Evolutionary conservation across 129 eudicot species (phyloP).

Genomic region (Logfia minima): DNA sequence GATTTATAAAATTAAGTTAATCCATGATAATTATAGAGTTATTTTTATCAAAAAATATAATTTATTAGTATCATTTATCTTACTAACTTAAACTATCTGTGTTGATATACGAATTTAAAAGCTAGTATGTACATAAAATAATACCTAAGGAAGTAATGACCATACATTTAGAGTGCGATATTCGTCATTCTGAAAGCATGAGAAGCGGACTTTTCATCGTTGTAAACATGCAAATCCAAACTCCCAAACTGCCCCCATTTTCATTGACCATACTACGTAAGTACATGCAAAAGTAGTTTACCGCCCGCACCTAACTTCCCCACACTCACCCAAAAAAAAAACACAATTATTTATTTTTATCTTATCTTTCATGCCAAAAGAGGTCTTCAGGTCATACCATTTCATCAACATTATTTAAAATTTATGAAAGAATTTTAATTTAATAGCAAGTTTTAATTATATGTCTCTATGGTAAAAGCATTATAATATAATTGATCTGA

Average conservation of each 20-base stretch:
- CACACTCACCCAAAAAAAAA: background rate
- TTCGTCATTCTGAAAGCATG: constrained; percentile 5
- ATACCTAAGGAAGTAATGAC: background rate
- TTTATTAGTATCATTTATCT: no score
- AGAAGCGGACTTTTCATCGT: background rate
- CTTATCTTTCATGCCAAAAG: background rate
- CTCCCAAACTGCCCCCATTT: background rate
- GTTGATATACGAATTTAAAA: no score
- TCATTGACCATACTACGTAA: constrained; percentile 25
- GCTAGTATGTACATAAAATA: background rate
- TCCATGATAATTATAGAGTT: no score
- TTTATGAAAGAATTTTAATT: no score
- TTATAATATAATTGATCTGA: no score
- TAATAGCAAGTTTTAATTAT: no score
- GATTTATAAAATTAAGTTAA: no score
- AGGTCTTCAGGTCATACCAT: background rate
- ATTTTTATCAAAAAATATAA: no score
- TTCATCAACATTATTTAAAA: background rate
- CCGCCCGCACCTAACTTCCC: constrained; percentile 22
- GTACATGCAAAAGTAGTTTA: constrained; percentile 29
- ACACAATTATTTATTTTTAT: background rate
- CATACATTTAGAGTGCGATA: background rate
- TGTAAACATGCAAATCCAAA: background rate
- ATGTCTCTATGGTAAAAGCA: no score
- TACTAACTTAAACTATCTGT: no score